Conservation (phyloP, 176 grass and related monocot genomes). For the Stipa capillata region DNA sequence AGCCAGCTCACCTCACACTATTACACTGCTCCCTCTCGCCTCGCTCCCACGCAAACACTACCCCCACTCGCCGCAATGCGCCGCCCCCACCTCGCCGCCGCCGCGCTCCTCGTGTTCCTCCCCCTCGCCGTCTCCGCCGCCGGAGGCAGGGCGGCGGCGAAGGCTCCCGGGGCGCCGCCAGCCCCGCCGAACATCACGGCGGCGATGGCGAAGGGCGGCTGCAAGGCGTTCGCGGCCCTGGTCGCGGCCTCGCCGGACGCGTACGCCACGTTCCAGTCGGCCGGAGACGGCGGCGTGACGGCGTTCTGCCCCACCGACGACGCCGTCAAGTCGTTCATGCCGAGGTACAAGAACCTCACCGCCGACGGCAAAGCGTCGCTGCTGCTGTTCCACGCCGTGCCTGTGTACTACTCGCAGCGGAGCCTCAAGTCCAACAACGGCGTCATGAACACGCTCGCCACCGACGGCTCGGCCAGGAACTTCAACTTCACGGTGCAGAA, state of each 20-base stretch:
- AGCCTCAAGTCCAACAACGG: conserved; percentile 78
- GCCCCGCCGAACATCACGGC: conserved; percentile 62
- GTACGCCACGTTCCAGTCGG: conserved; percentile 30
- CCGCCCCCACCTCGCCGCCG: background rate
- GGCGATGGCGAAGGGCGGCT: conserved; percentile 56
- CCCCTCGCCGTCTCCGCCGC: conserved; percentile 6
- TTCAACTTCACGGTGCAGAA: conserved; percentile 91
- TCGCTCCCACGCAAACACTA: background rate
- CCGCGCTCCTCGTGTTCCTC: conserved; percentile 18
- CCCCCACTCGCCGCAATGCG: conserved; percentile 19
- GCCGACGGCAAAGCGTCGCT: conserved; percentile 56
- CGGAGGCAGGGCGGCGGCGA: background rate
- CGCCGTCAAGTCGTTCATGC: conserved; percentile 46
- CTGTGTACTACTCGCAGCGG: conserved; percentile 61
- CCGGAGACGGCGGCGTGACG: conserved; percentile 48
- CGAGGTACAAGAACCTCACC: conserved; percentile 64
- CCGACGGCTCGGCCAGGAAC: conserved; percentile 59
- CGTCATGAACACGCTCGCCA: conserved; percentile 81
- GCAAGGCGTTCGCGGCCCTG: conserved; percentile 73
- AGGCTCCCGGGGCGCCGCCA: conserved; percentile 27
- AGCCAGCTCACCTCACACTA: conserved; percentile 20
- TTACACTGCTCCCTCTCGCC: conserved; percentile 15
- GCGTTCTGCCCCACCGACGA: conserved; percentile 68
- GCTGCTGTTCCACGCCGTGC: conserved; percentile 74
- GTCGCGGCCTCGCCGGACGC: conserved; percentile 4